Percentiles rank a stretch among this genome's conserved stretches.
Evolutionary conservation across 257 asterid species (phyloP).

Genomic region (Coffea canephora): DNA sequence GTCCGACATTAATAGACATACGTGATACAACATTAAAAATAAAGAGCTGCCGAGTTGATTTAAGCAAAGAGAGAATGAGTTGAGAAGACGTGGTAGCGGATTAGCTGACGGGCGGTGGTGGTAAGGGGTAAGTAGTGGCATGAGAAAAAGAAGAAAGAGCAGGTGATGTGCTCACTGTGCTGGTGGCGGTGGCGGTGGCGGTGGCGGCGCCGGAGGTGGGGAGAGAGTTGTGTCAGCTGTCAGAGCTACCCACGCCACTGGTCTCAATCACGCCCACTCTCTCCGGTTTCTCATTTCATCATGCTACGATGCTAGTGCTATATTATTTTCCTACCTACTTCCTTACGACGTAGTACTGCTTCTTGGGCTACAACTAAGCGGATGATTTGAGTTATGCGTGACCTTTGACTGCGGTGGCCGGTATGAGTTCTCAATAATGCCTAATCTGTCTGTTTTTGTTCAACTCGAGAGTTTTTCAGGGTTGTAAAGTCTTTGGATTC

Average conservation of each 20-base stretch:
- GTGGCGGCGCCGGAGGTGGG: too few species aligned
- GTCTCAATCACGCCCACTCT: constrained; percentile 34
- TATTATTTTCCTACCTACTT: too few species aligned
- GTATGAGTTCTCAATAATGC: constrained; percentile 14
- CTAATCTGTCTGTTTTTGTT: not conserved
- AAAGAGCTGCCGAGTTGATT: not conserved
- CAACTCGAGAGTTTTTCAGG: not conserved
- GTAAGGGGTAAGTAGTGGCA: not conserved
- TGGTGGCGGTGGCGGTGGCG: too few species aligned
- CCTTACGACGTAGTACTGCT: not conserved
- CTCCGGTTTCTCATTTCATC: constrained; percentile 14
- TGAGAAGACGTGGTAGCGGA: not conserved
- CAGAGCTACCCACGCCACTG: constrained; percentile 39
- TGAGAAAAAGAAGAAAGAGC: too few species aligned
- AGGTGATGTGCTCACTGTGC: too few species aligned
- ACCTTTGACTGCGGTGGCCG: not conserved
- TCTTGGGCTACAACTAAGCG: not conserved
- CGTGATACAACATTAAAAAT: not conserved
- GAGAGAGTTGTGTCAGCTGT: constrained; percentile 6
- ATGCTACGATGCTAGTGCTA: not conserved
- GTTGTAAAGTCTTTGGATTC: not conserved
- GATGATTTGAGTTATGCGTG: not conserved
- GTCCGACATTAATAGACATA: too few species aligned
- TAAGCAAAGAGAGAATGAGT: not conserved
- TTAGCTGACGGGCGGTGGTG: constrained; percentile 13